These are phyloP conservation scores for Xylaria telfairii DNA, from an alignment of 495 filamentous ascomycete genomes.

Conservation along the genomic window DNA sequence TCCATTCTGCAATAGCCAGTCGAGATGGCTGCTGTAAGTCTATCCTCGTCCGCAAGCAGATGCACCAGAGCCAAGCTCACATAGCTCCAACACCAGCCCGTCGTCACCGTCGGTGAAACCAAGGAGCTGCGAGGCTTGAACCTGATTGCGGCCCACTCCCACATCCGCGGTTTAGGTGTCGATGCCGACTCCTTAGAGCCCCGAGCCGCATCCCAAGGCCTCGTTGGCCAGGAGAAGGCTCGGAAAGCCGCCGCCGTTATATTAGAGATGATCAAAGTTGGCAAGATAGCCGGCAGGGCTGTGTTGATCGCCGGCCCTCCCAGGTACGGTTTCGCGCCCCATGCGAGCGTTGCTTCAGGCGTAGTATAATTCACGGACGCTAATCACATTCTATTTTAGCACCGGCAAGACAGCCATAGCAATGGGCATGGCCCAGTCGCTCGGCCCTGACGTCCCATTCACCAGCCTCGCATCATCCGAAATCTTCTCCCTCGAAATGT, in stretches of 20 bases:
- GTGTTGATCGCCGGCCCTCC: conserved; percentile 96
- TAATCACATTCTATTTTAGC: conserved; percentile 48
- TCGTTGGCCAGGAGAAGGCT: conserved; percentile 95
- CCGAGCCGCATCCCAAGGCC: conserved; percentile 84
- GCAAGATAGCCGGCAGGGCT: conserved; percentile 95
- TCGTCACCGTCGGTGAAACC: conserved; percentile 90
- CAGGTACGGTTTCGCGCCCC: conserved; percentile 50
- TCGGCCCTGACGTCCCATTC: conserved; percentile 93
- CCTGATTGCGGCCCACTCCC: conserved; percentile 97
- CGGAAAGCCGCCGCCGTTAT: conserved; percentile 95
- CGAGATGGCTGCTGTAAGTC: conserved; percentile 25
- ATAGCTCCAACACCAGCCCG: conserved; percentile 61
- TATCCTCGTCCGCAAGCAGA: conserved; percentile 13
- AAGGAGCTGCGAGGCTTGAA: conserved; percentile 94
- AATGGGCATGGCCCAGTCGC: conserved; percentile 97
- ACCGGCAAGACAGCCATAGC: conserved; percentile 99
- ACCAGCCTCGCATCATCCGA: conserved; percentile 94
- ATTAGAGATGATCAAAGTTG: conserved; percentile 96
- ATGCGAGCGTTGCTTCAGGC: background rate
- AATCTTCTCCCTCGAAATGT: conserved; percentile 98
- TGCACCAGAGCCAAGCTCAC: conserved; percentile 26
- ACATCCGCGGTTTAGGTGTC: conserved; percentile 94
- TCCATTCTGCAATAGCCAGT: background rate
- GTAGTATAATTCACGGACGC: background rate
- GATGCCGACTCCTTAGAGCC: conserved; percentile 91